Conservation (phyloP, 208 protist genomes). For the Trypanosoma scelopori region DNA sequence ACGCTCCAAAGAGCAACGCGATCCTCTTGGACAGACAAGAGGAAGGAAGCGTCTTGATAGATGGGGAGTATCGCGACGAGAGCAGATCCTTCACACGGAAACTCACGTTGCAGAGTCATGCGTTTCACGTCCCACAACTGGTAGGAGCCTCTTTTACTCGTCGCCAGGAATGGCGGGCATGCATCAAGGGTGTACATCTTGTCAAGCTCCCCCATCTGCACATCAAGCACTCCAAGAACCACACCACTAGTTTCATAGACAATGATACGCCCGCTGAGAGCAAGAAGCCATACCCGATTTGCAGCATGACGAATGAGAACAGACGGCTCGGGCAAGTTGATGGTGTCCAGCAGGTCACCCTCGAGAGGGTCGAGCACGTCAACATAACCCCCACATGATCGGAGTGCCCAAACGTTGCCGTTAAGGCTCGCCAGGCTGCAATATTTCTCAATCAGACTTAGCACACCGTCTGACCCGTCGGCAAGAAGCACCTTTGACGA, state of each 20-base stretch:
- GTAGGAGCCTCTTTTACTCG: conserved; percentile 18
- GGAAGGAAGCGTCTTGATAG: background rate
- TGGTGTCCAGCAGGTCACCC: conserved; percentile 18
- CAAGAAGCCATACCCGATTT: conserved; percentile 18
- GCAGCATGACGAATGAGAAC: background rate
- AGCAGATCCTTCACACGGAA: conserved; percentile 7
- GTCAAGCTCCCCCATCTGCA: background rate
- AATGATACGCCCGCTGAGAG: conserved; percentile 6
- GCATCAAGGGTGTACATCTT: conserved; percentile 8
- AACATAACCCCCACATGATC: conserved; percentile 14
- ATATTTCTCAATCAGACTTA: conserved; percentile 10
- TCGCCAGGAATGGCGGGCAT: conserved; percentile 20
- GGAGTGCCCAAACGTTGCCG: conserved; percentile 21
- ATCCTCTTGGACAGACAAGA: conserved; percentile 14
- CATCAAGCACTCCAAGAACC: conserved; percentile 21
- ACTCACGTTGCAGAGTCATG: background rate
- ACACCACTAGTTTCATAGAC: conserved; percentile 17
- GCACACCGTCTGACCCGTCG: conserved; percentile 13
- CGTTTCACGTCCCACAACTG: conserved; percentile 18
- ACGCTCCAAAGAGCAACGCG: conserved; percentile 8
- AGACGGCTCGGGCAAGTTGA: conserved; percentile 16
- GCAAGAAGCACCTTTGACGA: conserved; percentile 19
- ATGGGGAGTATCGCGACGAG: conserved; percentile 14
- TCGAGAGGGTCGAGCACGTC: conserved; percentile 15
- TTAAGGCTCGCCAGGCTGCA: conserved; percentile 2